Percentiles rank a stretch among this genome's conserved stretches.
These are phyloP conservation scores for Podospora pseudoanserina DNA, from an alignment of 495 filamentous ascomycete species.

Conservation along the genomic window DNA sequence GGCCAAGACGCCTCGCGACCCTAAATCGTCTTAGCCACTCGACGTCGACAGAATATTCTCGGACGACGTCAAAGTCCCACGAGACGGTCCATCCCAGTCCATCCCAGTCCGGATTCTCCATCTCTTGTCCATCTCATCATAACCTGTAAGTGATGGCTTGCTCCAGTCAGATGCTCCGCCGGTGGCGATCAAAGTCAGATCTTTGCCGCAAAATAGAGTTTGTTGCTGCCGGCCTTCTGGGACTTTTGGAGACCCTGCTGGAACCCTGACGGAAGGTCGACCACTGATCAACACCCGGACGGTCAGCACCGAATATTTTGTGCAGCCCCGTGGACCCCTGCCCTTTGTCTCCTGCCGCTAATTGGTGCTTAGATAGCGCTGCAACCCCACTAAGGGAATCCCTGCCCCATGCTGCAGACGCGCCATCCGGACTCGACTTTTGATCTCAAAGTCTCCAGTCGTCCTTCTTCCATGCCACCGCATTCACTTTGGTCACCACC, in stretches of 20 bases:
- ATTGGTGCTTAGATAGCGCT: constrained; percentile 19
- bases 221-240: background rate
- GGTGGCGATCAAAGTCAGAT: constrained; percentile 6
- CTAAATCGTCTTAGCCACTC: constrained; percentile 8
- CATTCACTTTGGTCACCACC: constrained; percentile 14
- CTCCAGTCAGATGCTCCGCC: background rate
- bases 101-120: too few species aligned
- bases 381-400: constrained; percentile 13
- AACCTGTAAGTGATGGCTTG: background rate
- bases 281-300: background rate
- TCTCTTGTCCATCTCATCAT: background rate
- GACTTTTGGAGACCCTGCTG: background rate
- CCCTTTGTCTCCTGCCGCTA: constrained; percentile 1
- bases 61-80: constrained; percentile 1
- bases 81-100: too few species aligned
- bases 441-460: constrained; percentile 13
- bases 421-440: constrained; percentile 8
- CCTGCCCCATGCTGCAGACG: constrained; percentile 15
- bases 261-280: too few species aligned
- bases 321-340: constrained; percentile 7
- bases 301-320: constrained; percentile 6
- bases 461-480: constrained; percentile 24
- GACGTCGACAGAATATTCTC: background rate
- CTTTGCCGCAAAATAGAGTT: constrained; percentile 2
- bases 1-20: constrained; percentile 5